Evolutionary conservation across 2,329 filamentous ascomycete genomes (phyloP).

Genomic region (Ascosphaera aggregata): DNA sequence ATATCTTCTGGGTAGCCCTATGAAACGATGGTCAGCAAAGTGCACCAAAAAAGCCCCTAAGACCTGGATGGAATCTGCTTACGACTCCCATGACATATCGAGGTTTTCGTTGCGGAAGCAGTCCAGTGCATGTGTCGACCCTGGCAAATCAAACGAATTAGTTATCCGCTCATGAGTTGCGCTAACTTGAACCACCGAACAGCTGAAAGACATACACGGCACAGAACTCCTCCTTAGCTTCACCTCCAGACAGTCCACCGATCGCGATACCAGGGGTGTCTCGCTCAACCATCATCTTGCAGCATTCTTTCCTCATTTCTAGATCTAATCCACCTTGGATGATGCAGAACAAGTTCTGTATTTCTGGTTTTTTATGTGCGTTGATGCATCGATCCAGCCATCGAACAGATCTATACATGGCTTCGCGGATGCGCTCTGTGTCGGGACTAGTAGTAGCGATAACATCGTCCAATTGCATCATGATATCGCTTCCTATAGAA

Average conservation of each 20-base stretch:
- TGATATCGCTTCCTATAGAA: conserved; percentile 92
- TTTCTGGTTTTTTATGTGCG: conserved; percentile 60
- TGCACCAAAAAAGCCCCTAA: neutral
- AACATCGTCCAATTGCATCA: conserved; percentile 98
- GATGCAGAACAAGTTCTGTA: conserved; percentile 93
- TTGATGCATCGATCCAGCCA: conserved; percentile 93
- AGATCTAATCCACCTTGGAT: conserved; percentile 90
- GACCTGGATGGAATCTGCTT: conserved; percentile 8
- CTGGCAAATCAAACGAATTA: conserved; percentile 12
- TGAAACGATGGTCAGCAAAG: conserved; percentile 5
- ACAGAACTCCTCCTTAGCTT: conserved; percentile 85
- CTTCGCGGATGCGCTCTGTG: conserved; percentile 64
- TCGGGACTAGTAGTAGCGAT: conserved; percentile 92
- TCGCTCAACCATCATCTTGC: conserved; percentile 62
- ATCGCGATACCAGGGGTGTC: conserved; percentile 94
- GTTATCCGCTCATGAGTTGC: neutral
- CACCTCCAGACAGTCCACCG: conserved; percentile 79
- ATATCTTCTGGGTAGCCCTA: conserved; percentile 86
- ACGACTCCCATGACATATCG: conserved; percentile 96
- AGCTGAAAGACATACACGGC: conserved; percentile 31
- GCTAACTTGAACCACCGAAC: neutral
- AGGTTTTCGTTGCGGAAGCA: conserved; percentile 80
- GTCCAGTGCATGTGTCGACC: conserved; percentile 59
- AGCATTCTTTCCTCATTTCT: conserved; percentile 65
- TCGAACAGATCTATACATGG: conserved; percentile 80